Percentiles rank a stretch among this genome's conserved stretches.
Conservation (phyloP, 2,329 filamentous ascomycete genomes). For the Aspergillus sp. region DNA sequence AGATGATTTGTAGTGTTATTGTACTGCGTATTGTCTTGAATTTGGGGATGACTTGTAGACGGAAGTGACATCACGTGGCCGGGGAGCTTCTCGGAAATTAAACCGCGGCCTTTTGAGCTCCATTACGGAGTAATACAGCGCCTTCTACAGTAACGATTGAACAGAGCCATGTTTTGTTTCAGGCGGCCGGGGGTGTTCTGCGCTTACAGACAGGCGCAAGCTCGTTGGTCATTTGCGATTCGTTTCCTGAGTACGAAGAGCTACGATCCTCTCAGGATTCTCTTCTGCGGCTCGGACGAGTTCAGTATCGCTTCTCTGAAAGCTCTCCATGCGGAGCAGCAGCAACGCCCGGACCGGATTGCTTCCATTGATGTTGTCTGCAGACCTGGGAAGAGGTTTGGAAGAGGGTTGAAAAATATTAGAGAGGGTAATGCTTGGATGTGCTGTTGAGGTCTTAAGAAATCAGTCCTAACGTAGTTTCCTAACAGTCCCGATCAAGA, state of each 20-base stretch:
- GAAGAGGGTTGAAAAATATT: conserved; percentile 63
- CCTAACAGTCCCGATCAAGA: conserved; percentile 61
- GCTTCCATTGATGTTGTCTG: conserved; percentile 79
- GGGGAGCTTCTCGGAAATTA: background rate
- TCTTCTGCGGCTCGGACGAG: conserved; percentile 90
- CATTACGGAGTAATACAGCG: no score
- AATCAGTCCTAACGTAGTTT: conserved; percentile 1
- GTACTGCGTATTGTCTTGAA: conserved; percentile 1
- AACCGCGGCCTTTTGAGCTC: background rate
- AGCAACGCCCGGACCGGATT: conserved; percentile 48
- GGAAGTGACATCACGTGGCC: conserved; percentile 28
- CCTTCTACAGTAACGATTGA: no score
- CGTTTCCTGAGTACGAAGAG: conserved; percentile 24
- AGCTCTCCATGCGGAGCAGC: conserved; percentile 57
- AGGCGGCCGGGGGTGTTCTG: conserved; percentile 15
- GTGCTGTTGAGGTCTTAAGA: background rate
- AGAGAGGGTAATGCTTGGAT: conserved; percentile 48
- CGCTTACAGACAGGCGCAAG: conserved; percentile 12
- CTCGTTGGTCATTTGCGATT: conserved; percentile 6
- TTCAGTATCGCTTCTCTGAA: conserved; percentile 75
- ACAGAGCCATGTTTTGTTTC: conserved; percentile 18
- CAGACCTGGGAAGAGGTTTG: conserved; percentile 66
- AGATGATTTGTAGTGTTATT: background rate
- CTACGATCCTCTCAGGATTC: conserved; percentile 60
- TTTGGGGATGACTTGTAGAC: background rate